phyloP scores from a whole-genome alignment of 768 basidiomycete species.

The Grammothele lineata region DNA sequence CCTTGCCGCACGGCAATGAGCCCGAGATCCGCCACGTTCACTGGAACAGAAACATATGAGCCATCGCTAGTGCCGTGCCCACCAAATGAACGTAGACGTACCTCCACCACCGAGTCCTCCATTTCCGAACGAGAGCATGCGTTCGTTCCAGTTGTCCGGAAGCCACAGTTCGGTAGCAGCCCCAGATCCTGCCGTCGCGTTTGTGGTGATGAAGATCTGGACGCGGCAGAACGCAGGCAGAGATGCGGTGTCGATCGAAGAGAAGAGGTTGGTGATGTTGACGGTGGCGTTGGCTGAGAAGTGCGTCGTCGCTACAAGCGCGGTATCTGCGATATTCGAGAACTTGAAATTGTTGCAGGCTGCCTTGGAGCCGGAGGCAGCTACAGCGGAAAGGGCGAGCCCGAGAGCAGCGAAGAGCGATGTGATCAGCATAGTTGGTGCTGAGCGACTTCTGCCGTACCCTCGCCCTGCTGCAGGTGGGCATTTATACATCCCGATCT shows the following conservation, averaged over 20 bases:
- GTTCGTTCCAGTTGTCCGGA: conserved; percentile 25
- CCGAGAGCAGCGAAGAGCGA: too few species aligned
- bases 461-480: too few species aligned
- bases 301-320: conserved; percentile 4
- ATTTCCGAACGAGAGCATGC: conserved; percentile 23
- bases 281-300: conserved; percentile 11
- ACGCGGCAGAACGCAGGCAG: conserved; percentile 23
- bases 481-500: too few species aligned
- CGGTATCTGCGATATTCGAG: not conserved
- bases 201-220: conserved; percentile 18
- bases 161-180: conserved; percentile 25
- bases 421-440: too few species aligned
- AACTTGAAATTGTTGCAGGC: conserved; percentile 5
- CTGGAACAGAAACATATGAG: not conserved
- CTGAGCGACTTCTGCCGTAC: too few species aligned
- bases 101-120: conserved; percentile 23
- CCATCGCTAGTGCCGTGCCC: too few species aligned
- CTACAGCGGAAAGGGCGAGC: too few species aligned
- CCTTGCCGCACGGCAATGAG: too few species aligned
- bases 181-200: conserved; percentile 16
- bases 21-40: too few species aligned
- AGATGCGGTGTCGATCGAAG: conserved; percentile 12
- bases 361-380: not conserved
- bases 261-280: conserved; percentile 13
- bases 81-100: not conserved